Evolutionary conservation across 148 eudicot species (phyloP).

Genomic region (Chenopodium formosanum): DNA sequence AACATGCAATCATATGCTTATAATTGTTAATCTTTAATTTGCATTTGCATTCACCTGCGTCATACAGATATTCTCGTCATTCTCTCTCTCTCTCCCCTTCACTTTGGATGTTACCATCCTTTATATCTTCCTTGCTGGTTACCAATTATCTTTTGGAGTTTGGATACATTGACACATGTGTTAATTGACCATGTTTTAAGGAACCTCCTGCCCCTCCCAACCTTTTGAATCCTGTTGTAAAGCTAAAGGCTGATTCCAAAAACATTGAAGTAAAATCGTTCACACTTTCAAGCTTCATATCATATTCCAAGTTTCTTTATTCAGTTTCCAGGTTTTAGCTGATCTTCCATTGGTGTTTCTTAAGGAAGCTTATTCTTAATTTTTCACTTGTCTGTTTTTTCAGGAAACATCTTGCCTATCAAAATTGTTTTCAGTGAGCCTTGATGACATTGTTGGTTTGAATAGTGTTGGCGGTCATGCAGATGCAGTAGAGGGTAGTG

Average conservation of each 20-base stretch:
- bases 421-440: slow-evolving; percentile 37
- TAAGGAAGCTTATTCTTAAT: background rate
- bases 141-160: background rate
- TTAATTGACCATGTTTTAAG: background rate
- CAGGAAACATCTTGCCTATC: slow-evolving; percentile 51
- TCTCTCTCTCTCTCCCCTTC: background rate
- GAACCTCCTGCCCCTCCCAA: background rate
- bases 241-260: background rate
- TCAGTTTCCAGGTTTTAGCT: slow-evolving; percentile 8
- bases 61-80: background rate
- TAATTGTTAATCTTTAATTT: background rate
- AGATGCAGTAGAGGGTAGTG: slow-evolving; percentile 43
- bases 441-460: slow-evolving; percentile 35
- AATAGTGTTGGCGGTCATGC: slow-evolving; percentile 34
- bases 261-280: background rate
- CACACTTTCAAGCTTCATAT: background rate
- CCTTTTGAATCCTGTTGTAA: background rate
- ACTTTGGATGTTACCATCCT: background rate
- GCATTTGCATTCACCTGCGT: background rate
- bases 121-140: background rate
- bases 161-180: background rate
- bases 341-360: background rate
- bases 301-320: background rate
- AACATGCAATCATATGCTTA: slow-evolving; percentile 20
- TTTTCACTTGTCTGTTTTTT: slow-evolving; percentile 28